Evolutionary conservation across 2,329 filamentous ascomycete species (phyloP), one percentile per base, ranked within the genome.

Genomic region (Alternaria brassicae): DNA sequence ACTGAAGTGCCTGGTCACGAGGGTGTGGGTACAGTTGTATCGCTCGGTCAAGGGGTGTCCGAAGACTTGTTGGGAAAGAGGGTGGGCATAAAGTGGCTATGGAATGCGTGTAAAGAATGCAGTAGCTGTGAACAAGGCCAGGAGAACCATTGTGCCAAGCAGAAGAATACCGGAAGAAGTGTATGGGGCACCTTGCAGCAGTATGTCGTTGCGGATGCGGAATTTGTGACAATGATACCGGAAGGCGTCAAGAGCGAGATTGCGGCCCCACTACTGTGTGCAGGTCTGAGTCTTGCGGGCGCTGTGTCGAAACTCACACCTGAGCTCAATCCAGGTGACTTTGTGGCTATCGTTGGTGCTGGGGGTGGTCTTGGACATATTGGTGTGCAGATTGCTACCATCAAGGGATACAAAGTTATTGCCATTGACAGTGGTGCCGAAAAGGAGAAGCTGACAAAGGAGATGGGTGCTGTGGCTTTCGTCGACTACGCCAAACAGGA

Each of bases 301-400:
- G 84, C 91, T 2, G 91, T 94, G 56, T 95, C 94, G 82, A 94
- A 93, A 81, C 90, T 90, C 13, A 90, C 92, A 77, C 92, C 91
- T 0, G 88, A 87, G 45, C 88, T 86, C 27, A 81, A 85, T 47
- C 86, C 91, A 2, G 92, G 92, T 19, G 87, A 95, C 75, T 89
- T 83, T 21, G 87, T 96, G 13, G 92, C 91, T 63, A 89, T 96
- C 66, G 90, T 95, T 54, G 93, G 93, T 70, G 92, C 92, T 23
- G 92, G 91, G 59, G 92, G 92, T 74, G 91, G 91, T 63, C 84
- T 96, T 53, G 92, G 92, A 27, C 88, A 86, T 54, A 83, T 95
- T 66, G 92, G 91, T 17, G 84, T 91, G 67, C 93, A 97, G 80
- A 96, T 96, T 79, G 74, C 75, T 13, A 91, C 89, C 76, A 92